Evolutionary conservation across 495 filamentous ascomycete genomes (phyloP), one percentile per base, ranked within the genome.

Genomic region (Penicillium atrosanguineum): DNA sequence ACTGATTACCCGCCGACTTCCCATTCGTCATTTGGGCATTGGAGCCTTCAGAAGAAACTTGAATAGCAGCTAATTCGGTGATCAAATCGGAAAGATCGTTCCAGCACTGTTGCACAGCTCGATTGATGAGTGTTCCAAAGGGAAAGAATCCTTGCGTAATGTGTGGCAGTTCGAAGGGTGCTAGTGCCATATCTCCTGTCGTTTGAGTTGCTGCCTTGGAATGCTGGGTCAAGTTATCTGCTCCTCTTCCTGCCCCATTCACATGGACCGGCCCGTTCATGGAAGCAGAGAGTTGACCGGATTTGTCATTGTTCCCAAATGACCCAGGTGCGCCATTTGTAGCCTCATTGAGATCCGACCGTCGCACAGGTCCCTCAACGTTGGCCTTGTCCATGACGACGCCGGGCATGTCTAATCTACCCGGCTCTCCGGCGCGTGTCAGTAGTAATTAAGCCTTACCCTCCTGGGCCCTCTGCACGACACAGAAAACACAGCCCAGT

Each of bases 51-150:
- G 76, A 57, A 7, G 81, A 74, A 0, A 83, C 52, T 25, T 83
- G 78, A 58, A 87, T 82, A 39, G 87, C 82, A 15, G 88, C 80
- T 63, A 97, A 70, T 31, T 83, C 77, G 19, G 76, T 65, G n/a
- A 97, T 82, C 44, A 86, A 70, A 14, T 90, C 86, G 15, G 76
- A 77, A 7, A 97, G 77, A 48, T 85, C 83, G 52, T 87, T 87
- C 69, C 87, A 91, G 40, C 87, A 89, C 68, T 89, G 85, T 65
- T 97, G 90, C 26, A 86, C 86, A 12, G 93, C 79, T 50, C 94
- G 83, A 46, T 79, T 79, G 42, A 97, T 75, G 20, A 98, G 71
- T 36, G 75, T 77, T 15, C 80, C 78, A 25, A 96, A 74, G 4
- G 87, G 84, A 23, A 89, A 74, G 56, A 88, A 95, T 25, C 84